phyloP scores from a whole-genome alignment of 179 eudicot species.

The Corrigiola litoralis region DNA sequence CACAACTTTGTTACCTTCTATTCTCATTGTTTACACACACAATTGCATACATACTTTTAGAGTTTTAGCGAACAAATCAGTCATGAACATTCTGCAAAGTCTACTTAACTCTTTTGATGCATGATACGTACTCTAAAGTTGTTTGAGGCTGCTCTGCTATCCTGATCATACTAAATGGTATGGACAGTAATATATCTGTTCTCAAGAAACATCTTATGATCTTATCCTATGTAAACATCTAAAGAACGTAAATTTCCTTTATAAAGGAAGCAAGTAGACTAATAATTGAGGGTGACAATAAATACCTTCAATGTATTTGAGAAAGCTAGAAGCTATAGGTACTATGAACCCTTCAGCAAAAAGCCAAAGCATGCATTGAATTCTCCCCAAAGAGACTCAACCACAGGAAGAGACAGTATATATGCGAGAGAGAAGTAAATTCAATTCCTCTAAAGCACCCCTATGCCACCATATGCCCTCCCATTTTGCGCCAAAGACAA shows the following conservation, averaged over 20 bases:
- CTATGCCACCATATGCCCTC: not conserved
- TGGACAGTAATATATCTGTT: too few species aligned
- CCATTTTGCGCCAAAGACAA: not conserved
- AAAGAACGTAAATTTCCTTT: not conserved
- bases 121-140: too few species aligned
- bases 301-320: conserved; percentile 47
- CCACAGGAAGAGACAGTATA: conserved; percentile 5
- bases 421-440: not conserved
- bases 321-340: conserved; percentile 41
- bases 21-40: too few species aligned
- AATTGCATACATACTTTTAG: too few species aligned
- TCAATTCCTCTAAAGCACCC: conserved; percentile 16
- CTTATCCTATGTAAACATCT: too few species aligned
- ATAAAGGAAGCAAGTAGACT: conserved; percentile 11
- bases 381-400: conserved; percentile 37
- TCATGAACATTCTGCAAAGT: too few species aligned
- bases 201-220: too few species aligned
- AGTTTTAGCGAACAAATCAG: too few species aligned
- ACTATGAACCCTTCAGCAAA: conserved; percentile 39
- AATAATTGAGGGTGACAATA: conserved; percentile 42
- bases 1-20: too few species aligned
- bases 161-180: too few species aligned
- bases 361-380: conserved; percentile 40
- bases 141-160: too few species aligned
- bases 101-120: too few species aligned